A percentile compares a stretch with the other conserved stretches of the same genome.
Conservation (phyloP, 352 stramenopile species). For the Pythium pectinolyticum region DNA sequence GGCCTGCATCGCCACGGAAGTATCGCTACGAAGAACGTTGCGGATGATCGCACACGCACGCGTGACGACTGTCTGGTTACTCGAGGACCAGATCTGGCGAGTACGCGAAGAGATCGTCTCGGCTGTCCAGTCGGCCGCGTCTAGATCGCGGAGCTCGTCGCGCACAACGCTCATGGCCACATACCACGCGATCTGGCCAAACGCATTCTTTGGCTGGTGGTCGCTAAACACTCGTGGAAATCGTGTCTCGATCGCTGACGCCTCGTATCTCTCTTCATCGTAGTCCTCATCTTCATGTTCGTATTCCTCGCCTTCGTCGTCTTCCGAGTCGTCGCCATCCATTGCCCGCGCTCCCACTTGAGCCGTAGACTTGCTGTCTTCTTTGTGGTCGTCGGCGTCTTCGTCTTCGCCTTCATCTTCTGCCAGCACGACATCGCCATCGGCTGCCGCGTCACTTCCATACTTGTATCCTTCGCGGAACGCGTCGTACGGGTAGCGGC, state of each 20-base stretch:
- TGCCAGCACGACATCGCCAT: no score
- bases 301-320: conserved; percentile 7
- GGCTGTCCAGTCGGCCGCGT: background rate
- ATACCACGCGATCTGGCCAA: conserved; percentile 11
- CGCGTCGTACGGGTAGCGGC: background rate
- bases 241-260: conserved; percentile 1
- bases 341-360: no score
- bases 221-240: background rate
- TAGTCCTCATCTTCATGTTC: conserved; percentile 16
- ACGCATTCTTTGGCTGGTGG: background rate
- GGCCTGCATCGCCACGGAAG: background rate
- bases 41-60: background rate
- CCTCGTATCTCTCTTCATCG: conserved; percentile 8
- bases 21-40: background rate
- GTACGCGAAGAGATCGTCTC: background rate
- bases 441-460: no score
- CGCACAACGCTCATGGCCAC: conserved; percentile 1
- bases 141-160: background rate
- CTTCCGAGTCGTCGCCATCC: no score
- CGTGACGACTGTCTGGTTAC: background rate
- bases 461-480: conserved; percentile 10
- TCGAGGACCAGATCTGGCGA: background rate
- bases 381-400: no score
- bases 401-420: no score
- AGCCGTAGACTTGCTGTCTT: no score